Conservation (phyloP, 345 rosid species). For the Geranium rotundifolium region DNA sequence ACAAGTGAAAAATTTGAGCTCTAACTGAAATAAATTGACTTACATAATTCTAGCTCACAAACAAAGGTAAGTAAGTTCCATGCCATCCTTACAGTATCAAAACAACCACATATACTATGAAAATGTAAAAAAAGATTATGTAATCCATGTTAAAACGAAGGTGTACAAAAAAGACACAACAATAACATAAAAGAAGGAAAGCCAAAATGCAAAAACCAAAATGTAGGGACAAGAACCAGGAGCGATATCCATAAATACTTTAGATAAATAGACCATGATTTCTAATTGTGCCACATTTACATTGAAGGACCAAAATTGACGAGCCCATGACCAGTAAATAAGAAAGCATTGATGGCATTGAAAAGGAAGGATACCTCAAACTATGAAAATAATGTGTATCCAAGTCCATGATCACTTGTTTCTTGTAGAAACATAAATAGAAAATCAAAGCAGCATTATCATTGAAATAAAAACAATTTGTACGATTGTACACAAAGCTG, state of each 20-base stretch:
- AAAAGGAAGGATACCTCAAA: neutral
- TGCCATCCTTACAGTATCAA: neutral
- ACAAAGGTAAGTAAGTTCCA: neutral
- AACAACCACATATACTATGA: too few relatives aligned
- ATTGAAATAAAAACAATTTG: neutral
- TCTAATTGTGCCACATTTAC: neutral
- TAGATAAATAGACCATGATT: too few relatives aligned
- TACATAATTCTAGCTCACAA: neutral
- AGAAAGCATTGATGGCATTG: neutral
- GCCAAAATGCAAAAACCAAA: neutral
- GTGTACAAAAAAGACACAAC: neutral
- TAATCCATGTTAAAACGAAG: neutral
- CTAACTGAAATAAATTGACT: neutral
- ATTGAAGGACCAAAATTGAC: neutral
- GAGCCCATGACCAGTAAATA: neutral
- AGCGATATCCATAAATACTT: too few relatives aligned
- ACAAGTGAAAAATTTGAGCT: neutral
- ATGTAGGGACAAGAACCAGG: too few relatives aligned
- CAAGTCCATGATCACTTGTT: neutral
- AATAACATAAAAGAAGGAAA: neutral
- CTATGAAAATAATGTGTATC: neutral
- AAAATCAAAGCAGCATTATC: neutral
- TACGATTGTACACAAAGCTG: neutral
- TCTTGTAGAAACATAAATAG: neutral
- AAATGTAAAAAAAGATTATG: neutral